Evolutionary conservation across 352 stramenopile species (phyloP), one percentile per base, ranked within the genome.

Genomic region (Sclerospora graminicola): DNA sequence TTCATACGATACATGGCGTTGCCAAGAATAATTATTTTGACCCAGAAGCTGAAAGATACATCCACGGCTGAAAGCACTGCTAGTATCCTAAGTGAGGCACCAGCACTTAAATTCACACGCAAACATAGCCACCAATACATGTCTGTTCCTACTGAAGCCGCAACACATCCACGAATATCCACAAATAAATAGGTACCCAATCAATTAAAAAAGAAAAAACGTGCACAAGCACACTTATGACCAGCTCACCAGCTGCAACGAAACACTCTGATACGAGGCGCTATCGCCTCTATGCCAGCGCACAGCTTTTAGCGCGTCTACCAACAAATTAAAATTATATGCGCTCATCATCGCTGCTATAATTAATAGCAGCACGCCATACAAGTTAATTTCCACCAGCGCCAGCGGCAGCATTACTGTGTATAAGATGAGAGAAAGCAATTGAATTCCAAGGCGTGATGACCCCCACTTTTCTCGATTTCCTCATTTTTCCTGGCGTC

Each of bases 321-420:
- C 60, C 24, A 89, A 49, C 32, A 89, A 44, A 44, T 76, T 77
- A 27, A 69, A 68, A 16, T 71, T 82, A 55, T 85, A 84, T 26
- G 68, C 54, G 30, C 63, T 82, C 27, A 89, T 51, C 1, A 29
- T 20, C 5, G 66, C 67, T 0, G 77, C 74, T 13, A 58, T 52
- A 8, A 72, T 23, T 15, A 89, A 62, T 40, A 84, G 45, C 33
- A 84, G 37, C 20, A 89, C 57, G 13, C 69, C 77, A 37, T 82
- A 85, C 77, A 73, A 89, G 41, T 84, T 64, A 36, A 89, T 78
- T 47, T 89, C 69, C n/a, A n/a, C n/a, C n/a, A n/a, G n/a, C n/a
- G n/a, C n/a, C n/a, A n/a, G n/a, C n/a, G n/a, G n/a, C n/a, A 89
- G 55, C 63, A 89, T 77, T 0, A 73, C 77, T 3, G 73, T 79